Evolutionary conservation across 345 rosid species (phyloP), one percentile per base, ranked within the genome.

Genomic region (Citrus hindsii): DNA sequence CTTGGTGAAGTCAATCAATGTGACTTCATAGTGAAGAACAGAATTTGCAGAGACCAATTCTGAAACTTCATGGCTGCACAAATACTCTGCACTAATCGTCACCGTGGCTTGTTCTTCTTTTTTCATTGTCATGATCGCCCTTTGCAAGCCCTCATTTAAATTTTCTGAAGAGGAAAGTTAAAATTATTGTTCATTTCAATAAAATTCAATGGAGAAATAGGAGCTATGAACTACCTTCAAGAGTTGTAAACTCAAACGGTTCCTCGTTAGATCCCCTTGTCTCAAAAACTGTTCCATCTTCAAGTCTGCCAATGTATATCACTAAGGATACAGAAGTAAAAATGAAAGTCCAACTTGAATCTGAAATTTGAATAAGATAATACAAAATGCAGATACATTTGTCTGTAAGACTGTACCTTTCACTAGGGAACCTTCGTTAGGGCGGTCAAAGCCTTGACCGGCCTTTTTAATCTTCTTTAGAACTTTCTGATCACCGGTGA

Each of bases 371-470:
- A 19, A 28, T 51, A 51, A 76, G 46, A 0, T 16, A 18, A 51
- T 22, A 46, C 3, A 32, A 55, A 53, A 22, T 19, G 12, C 14
- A 0, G 18, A 40, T 38, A 35, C 6, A 9, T 9, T 75, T 75
- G 12, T 64, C 4, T 22, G 13, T 21, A 2, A 27, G 56, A 70
- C 38, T 14, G 69, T 63, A 94, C 98, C 88, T 88, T 85, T 84
- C 61, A 92, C 91, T 6, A 77, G 55, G 2, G 98, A 79, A 75
- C 97, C 95, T 71, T 94, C 97, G 9, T 84, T 83, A 0, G 98
- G 97, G n/a, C 86, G 93, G 21, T 89, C 94, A 83, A 84, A 87
- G 7, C 95, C 95, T 73, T 91, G 90, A 1, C 94, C 95, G 8
- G 85, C 84, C 79, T 88, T 89, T 18, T 81, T 37, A 1, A 90